Base-by-base conservation (phyloP, 768 basidiomycete species). In the Aureoboletus auriporus region DNA sequence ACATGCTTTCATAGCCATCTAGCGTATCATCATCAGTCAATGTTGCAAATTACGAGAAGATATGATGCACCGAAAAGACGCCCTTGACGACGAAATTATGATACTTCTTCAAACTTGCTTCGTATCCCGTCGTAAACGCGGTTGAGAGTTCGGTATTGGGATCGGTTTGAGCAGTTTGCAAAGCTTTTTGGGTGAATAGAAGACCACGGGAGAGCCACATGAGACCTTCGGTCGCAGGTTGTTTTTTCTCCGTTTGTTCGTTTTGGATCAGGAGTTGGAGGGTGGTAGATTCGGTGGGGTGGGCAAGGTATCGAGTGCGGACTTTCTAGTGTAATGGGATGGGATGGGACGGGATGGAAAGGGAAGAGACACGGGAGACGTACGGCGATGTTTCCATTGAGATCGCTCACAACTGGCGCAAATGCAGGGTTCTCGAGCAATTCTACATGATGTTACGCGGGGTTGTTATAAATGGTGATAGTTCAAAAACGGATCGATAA, bases 191-290 rank as follows among this genome's bases (percentile, higher is more conserved):
- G 30, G 95, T 99, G 74, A 99, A 99, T 27, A 82, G 79, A 44
- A 94, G 79, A 3, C 93, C 96, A 28, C 93, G 83, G 41, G 93
- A 77, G 42, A 99, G 79, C 96, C 96, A 99, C 69, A 97, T 71
- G 46, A 97, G 77, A 13, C 92, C 93, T 62, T 94, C 86, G 0
- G 94, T 96, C 3, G 95, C 92, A 1, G 80, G 77, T 13, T 81
- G 78, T 69, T 93, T 93, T 78, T 93, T 91, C 70, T 92, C 88
- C 20, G 69, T 70, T 67, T 89, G 84, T 70, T 98, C 96, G 60
- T 86, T 86, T 60, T 77, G 75, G 5, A 93, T 83, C 26, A 99
- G 81, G 41, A 75, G 70, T 70, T 99, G 90, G 26, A 99, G 79
- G 1, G 96, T 97, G 27, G 69, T 66, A 6, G 87, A 92, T 52